phyloP scores from a whole-genome alignment of 2,329 filamentous ascomycete species.

The Clonostachys byssicola region DNA sequence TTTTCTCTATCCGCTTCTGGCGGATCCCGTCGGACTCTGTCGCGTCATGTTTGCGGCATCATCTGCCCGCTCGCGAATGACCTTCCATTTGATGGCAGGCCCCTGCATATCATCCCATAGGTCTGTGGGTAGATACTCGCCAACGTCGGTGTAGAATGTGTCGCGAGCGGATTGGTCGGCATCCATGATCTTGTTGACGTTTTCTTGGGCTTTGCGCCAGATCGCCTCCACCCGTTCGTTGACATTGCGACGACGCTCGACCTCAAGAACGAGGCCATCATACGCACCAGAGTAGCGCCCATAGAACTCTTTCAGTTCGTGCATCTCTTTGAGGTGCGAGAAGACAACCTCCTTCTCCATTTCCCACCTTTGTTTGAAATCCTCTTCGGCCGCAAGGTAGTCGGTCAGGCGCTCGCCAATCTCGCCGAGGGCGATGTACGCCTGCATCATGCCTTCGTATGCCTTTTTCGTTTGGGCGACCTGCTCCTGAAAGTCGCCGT shows the following conservation, averaged over 20 bases:
- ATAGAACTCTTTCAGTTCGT: conserved; percentile 76
- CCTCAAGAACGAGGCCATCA: conserved; percentile 78
- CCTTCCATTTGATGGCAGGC: conserved; percentile 48
- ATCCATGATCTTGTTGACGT: conserved; percentile 70
- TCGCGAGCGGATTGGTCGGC: conserved; percentile 71
- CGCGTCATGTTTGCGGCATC: too few species aligned
- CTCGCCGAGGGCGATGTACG: conserved; percentile 63
- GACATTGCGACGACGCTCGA: conserved; percentile 67
- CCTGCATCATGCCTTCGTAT: conserved; percentile 54
- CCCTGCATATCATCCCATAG: conserved; percentile 75
- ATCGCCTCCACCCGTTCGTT: conserved; percentile 72
- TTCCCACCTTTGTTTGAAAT: conserved; percentile 66
- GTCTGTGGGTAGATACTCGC: conserved; percentile 82
- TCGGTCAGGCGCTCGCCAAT: conserved; percentile 61
- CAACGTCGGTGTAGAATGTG: conserved; percentile 74
- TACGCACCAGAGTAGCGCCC: conserved; percentile 84
- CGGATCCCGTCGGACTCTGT: too few species aligned
- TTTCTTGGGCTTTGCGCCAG: conserved; percentile 72
- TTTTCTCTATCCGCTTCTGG: too few species aligned
- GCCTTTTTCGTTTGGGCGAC: conserved; percentile 44
- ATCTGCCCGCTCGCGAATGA: conserved; percentile 12
- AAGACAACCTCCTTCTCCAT: conserved; percentile 69
- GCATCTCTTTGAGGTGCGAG: conserved; percentile 69
- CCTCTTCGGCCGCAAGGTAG: conserved; percentile 60
- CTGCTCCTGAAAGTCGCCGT: conserved; percentile 59